Evolutionary conservation across 2,329 filamentous ascomycete species (phyloP), one percentile per base, ranked within the genome.

Genomic region (Venturia asperata): DNA sequence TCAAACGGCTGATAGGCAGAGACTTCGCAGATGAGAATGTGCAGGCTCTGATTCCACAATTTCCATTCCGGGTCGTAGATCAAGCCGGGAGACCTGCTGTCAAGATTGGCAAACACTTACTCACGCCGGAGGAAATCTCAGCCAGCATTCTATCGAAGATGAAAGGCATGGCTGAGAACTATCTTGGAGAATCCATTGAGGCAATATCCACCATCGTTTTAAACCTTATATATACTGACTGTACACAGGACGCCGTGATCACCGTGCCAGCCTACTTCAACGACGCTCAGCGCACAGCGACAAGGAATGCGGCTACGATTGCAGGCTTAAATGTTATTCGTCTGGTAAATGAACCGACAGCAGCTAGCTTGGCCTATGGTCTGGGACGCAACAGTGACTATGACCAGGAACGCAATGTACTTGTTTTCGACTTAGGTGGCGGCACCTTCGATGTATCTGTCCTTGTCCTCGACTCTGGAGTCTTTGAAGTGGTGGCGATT

Each of bases 1-100:
- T 92, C 80, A 94, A 93, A 82, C 90, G 90, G 76, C 79, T 94
- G 73, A 92, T 94, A 75, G 90, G 90, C 74, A 89, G 89, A 78
- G 94, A 92, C 80, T 92, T 83, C 78, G 80, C 81, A 62, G 90
- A 94, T 41, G 62, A 65, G 34, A 41, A 64, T 37, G 64, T 65
- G 21, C 64, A 63, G 58, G 19, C 19, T 21, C 27, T 64, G 27
- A 52, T 65, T 19, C 63, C 63, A 41, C 64, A 65, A n/a, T 65
- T 63, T 27, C 58, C 58, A n/a, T 65, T 64, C 39, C 58, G 41
- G 39, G 64, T 65, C n/a, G 27, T 63, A 6, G 62, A 63, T 13
- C 42, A 65, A 56, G 37, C 39, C 42, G 62, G 60, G 41, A 34
- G 39, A n/a, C 66, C 62, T 19, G 58, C 58, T 24, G 37, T 58